phyloP scores from a whole-genome alignment of 31 red algal genomes.

The Odonthalia washingtoniensis region DNA sequence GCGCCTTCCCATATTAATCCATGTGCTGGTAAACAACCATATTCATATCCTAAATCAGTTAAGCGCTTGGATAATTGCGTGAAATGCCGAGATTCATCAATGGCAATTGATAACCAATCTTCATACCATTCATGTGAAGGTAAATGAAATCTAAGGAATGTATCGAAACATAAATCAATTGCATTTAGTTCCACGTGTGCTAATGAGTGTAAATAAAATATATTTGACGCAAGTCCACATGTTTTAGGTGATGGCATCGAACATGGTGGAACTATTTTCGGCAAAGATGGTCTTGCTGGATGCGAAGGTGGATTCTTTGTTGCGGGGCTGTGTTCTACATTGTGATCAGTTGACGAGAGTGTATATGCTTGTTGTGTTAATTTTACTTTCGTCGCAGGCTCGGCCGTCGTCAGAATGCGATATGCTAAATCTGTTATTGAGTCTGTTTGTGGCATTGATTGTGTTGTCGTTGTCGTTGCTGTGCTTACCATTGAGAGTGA shows the following conservation, averaged over 20 bases:
- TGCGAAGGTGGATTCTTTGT: slow-evolving; percentile 11
- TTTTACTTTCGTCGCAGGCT: slow-evolving; percentile 59
- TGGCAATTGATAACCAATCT: slow-evolving; percentile 73
- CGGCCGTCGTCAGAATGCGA: slow-evolving; percentile 47
- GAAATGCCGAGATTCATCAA: slow-evolving; percentile 85
- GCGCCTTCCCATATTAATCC: slow-evolving; percentile 69
- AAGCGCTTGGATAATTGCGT: slow-evolving; percentile 57
- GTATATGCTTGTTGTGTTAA: slow-evolving; percentile 49
- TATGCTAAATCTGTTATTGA: slow-evolving; percentile 52
- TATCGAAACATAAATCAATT: slow-evolving; percentile 83
- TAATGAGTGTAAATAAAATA: slow-evolving; percentile 75
- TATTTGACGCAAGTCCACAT: slow-evolving; percentile 48
- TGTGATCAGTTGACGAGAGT: slow-evolving; percentile 15
- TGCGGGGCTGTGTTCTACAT: neutral
- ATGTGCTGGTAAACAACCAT: slow-evolving; percentile 83
- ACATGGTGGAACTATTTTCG: slow-evolving; percentile 39
- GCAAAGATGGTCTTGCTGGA: slow-evolving; percentile 46
- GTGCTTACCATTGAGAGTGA: too few relatives aligned
- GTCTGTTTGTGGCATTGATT: too few relatives aligned
- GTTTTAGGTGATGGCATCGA: slow-evolving; percentile 65
- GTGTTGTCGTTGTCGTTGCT: too few relatives aligned
- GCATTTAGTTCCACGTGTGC: slow-evolving; percentile 93
- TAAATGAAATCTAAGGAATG: slow-evolving; percentile 66
- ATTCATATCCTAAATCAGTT: slow-evolving; percentile 46
- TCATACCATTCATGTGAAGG: slow-evolving; percentile 48